These are phyloP conservation scores for Dovyalis caffra DNA, from an alignment of 345 rosid species.

Conservation along the genomic window DNA sequence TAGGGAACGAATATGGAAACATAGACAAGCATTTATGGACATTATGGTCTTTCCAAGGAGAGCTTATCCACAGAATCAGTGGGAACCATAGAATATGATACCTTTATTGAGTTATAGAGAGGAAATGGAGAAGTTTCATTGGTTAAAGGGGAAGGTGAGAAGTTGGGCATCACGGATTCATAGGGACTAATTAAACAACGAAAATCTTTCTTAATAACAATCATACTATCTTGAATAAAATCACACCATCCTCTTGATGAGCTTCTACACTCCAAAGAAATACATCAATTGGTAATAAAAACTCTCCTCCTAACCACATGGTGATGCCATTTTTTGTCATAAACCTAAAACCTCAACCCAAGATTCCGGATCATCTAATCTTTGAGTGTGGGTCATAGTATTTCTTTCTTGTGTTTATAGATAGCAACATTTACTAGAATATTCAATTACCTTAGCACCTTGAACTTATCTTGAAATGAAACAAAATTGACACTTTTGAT, in stretches of 20 bases:
- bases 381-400: not conserved
- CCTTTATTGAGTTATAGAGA: not conserved
- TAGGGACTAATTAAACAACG: not conserved
- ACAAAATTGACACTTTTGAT: too few relatives aligned
- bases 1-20: not conserved
- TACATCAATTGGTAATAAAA: too few relatives aligned
- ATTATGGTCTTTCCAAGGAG: not conserved
- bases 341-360: not conserved
- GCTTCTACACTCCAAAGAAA: not conserved
- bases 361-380: not conserved
- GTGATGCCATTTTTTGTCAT: not conserved
- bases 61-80: conserved; percentile 25
- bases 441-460: not conserved
- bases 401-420: not conserved
- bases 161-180: conserved; percentile 16
- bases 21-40: not conserved
- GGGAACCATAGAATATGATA: conserved; percentile 20
- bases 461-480: too few relatives aligned
- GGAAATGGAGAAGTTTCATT: not conserved
- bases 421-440: too few relatives aligned
- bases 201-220: not conserved
- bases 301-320: not conserved
- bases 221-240: not conserved
- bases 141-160: not conserved
- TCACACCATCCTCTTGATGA: not conserved